Conservation (phyloP, 2,329 filamentous ascomycete genomes). For the Phaeosphaeria sp. region DNA sequence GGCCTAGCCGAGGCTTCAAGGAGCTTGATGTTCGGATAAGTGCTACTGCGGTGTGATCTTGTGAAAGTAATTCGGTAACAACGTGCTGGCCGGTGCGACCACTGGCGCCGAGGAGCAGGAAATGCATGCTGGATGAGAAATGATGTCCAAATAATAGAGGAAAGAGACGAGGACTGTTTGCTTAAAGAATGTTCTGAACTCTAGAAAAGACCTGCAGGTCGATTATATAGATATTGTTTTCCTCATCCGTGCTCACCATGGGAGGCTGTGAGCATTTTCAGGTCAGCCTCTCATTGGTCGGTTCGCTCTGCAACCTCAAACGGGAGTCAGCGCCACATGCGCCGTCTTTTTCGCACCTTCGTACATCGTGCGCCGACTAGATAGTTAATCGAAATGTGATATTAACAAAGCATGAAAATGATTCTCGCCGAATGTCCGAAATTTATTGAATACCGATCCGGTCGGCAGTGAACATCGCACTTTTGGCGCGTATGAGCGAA, state of each 20-base stretch:
- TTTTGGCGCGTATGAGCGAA: too few relatives aligned
- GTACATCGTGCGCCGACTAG: neutral
- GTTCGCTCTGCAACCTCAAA: slow-evolving; percentile 6
- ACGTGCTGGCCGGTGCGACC: slow-evolving; percentile 12
- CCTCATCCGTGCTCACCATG: neutral
- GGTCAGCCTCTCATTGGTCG: slow-evolving; percentile 7
- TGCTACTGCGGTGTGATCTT: slow-evolving; percentile 12
- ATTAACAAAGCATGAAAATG: neutral
- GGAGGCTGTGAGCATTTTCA: neutral
- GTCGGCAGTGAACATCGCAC: too few relatives aligned
- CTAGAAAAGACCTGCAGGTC: too few relatives aligned
- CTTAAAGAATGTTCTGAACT: too few relatives aligned
- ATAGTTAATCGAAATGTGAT: neutral
- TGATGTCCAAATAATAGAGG: neutral
- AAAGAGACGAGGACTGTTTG: too few relatives aligned
- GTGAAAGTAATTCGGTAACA: slow-evolving; percentile 11
- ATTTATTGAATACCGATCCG: neutral
- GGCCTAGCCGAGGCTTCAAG: slow-evolving; percentile 8
- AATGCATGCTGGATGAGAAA: slow-evolving; percentile 6
- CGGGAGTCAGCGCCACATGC: neutral
- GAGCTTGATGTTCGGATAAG: slow-evolving; percentile 9
- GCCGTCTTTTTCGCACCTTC: neutral
- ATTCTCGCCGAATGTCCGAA: neutral
- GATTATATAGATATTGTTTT: neutral
- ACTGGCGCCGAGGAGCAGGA: slow-evolving; percentile 12